phyloP scores from a whole-genome alignment of 2,329 filamentous ascomycete genomes.

The Chaetomiaceae sp. region DNA sequence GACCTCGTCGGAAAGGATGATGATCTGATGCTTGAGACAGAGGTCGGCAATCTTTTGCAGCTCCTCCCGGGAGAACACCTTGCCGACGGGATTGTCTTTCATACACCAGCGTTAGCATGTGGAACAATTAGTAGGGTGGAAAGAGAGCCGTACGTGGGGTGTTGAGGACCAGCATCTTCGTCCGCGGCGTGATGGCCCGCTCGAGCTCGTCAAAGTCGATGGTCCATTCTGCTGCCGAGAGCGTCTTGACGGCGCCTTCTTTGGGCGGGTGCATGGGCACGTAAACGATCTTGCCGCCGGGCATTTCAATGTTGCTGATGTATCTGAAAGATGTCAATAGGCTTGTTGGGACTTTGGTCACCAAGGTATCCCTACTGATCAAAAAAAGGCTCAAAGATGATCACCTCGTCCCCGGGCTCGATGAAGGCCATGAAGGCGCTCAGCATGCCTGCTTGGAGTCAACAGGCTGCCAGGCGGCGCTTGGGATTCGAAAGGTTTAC shows the following conservation, averaged over 20 bases:
- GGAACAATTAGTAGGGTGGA: too few species aligned
- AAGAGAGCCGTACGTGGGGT: conserved; percentile 49
- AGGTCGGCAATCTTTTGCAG: conserved; percentile 80
- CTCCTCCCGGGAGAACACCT: conserved; percentile 84
- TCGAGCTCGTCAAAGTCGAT: conserved; percentile 75
- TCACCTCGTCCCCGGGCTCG: conserved; percentile 91
- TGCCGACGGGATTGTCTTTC: conserved; percentile 96
- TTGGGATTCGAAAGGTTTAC: too few species aligned
- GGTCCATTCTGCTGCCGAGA: conserved; percentile 82
- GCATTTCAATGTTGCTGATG: conserved; percentile 98
- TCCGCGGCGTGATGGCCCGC: conserved; percentile 73
- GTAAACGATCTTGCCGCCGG: conserved; percentile 89
- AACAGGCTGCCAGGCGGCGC: background rate
- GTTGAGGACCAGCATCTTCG: conserved; percentile 94
- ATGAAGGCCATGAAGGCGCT: conserved; percentile 98
- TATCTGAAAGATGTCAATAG: conserved; percentile 15
- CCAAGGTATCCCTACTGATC: conserved; percentile 87
- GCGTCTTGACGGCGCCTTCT: conserved; percentile 72
- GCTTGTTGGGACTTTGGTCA: background rate
- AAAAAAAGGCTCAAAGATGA: conserved; percentile 97
- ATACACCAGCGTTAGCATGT: conserved; percentile 22
- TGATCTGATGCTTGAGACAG: conserved; percentile 87
- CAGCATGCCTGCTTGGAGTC: conserved; percentile 64
- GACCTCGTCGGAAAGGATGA: conserved; percentile 88
- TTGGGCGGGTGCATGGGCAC: conserved; percentile 89